These are phyloP conservation scores for Pontederia crassipes DNA, from an alignment of 176 grass and related monocot genomes.

Conservation along the genomic window DNA sequence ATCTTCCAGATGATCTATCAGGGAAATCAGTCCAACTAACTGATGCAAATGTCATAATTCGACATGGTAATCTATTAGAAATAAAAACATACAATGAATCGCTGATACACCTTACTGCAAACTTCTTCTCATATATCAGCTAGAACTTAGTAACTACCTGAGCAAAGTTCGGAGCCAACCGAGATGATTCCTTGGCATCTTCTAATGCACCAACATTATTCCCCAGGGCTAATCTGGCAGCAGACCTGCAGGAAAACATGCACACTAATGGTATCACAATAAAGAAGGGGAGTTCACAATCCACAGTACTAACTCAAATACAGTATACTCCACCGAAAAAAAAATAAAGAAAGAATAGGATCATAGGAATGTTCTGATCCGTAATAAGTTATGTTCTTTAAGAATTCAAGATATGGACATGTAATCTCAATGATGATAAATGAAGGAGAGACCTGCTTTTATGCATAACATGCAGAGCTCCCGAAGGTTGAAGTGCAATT, in stretches of 20 bases:
- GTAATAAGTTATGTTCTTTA: neutral
- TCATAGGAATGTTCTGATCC: neutral
- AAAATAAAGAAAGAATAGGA: constrained; percentile 3
- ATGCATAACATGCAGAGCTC: constrained; percentile 55
- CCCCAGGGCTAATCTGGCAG: constrained; percentile 48
- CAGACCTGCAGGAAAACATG: constrained; percentile 43
- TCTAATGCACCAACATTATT: constrained; percentile 35
- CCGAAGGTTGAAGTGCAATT: constrained; percentile 35
- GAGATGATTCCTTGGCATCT: constrained; percentile 53
- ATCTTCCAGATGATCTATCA: no score
- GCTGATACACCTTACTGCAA: neutral
- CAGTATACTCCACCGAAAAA: neutral
- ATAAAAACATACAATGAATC: neutral
- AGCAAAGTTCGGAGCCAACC: constrained; percentile 42
- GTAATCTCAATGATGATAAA: neutral
- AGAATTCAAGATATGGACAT: neutral
- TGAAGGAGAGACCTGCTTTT: constrained; percentile 39
- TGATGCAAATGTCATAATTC: no score
- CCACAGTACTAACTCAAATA: neutral
- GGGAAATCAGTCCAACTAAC: no score
- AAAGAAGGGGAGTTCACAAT: neutral
- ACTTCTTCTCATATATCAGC: neutral
- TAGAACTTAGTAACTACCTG: constrained; percentile 22
- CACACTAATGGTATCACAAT: neutral
- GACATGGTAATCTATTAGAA: no score